phyloP scores from a whole-genome alignment of 495 filamentous ascomycete genomes.

The Hypoxylon intermedium region DNA sequence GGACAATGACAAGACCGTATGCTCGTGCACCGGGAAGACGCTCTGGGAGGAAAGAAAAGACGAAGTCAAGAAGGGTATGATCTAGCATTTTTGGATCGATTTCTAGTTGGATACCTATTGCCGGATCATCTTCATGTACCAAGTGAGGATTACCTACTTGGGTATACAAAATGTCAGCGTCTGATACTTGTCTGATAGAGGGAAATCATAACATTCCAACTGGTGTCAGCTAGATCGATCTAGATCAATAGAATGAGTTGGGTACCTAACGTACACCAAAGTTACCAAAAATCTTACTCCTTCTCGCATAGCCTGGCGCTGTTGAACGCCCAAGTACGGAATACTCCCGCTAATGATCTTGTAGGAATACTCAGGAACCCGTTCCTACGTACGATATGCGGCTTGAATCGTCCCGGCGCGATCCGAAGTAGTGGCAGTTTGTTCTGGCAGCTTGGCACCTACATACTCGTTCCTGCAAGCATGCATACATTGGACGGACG shows the following conservation, averaged over 20 bases:
- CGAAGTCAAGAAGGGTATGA: slow-evolving; percentile 85
- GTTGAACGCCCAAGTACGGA: no score
- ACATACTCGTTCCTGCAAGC: slow-evolving; percentile 3
- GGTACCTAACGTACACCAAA: no score
- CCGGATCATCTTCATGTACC: slow-evolving; percentile 10
- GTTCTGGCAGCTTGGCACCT: slow-evolving; percentile 12
- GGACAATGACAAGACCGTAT: slow-evolving; percentile 98
- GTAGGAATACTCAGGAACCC: no score
- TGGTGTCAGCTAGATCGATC: no score
- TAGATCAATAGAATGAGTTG: no score
- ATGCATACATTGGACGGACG: slow-evolving; percentile 31
- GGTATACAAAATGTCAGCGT: slow-evolving; percentile 5
- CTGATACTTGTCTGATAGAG: slow-evolving; percentile 7
- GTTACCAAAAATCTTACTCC: not conserved
- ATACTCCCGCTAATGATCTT: no score
- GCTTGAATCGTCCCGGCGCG: slow-evolving; percentile 3
- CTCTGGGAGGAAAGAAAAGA: slow-evolving; percentile 97
- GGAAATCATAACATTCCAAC: not conserved
- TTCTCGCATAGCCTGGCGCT: no score
- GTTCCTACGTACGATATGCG: slow-evolving; percentile 5
- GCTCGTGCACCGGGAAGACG: slow-evolving; percentile 94
- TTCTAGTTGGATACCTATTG: slow-evolving; percentile 7
- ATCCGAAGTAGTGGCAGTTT: slow-evolving; percentile 10
- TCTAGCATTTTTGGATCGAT: slow-evolving; percentile 38
- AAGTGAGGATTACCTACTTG: slow-evolving; percentile 2